Evolutionary conservation across 192 early-diverging fungal species (phyloP).

Genomic region (Backusella morwellensis): DNA sequence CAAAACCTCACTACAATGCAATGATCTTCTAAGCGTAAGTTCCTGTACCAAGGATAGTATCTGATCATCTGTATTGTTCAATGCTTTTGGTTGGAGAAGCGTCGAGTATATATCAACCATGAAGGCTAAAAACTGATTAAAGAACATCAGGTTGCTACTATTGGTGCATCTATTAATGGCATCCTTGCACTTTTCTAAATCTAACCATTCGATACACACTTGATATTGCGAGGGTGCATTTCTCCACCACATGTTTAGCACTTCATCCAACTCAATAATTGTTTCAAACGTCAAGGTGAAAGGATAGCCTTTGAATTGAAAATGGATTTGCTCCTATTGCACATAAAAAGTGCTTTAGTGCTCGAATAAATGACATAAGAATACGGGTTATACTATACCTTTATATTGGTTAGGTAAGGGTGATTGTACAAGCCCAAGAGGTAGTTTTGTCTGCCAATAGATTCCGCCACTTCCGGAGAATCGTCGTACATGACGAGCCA

Average conservation of each 20-base stretch:
- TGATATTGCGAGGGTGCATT: not conserved
- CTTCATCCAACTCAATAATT: not conserved
- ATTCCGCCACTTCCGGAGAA: not conserved
- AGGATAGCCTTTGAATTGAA: not conserved
- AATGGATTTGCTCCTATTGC: not conserved
- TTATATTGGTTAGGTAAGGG: not conserved
- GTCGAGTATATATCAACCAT: not conserved
- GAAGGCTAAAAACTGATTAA: not conserved
- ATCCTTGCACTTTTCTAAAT: not conserved
- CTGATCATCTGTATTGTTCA: not conserved
- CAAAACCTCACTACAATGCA: not conserved
- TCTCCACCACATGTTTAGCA: not conserved
- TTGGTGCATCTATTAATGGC: not conserved
- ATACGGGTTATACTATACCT: not conserved
- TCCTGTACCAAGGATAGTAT: not conserved
- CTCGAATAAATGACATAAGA: not conserved
- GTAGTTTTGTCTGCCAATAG: not conserved
- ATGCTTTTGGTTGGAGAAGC: not conserved
- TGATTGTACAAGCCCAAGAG: not conserved
- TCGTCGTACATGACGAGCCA: constrained; percentile 1
- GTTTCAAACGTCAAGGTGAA: not conserved
- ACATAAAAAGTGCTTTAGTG: not conserved
- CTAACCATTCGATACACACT: not conserved
- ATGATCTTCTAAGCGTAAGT: not conserved
- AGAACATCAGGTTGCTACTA: not conserved